A percentile compares a stretch with the other conserved stretches of the same genome.
Conservation (phyloP, 352 stramenopile genomes). For the Thraustochytrium sp. region DNA sequence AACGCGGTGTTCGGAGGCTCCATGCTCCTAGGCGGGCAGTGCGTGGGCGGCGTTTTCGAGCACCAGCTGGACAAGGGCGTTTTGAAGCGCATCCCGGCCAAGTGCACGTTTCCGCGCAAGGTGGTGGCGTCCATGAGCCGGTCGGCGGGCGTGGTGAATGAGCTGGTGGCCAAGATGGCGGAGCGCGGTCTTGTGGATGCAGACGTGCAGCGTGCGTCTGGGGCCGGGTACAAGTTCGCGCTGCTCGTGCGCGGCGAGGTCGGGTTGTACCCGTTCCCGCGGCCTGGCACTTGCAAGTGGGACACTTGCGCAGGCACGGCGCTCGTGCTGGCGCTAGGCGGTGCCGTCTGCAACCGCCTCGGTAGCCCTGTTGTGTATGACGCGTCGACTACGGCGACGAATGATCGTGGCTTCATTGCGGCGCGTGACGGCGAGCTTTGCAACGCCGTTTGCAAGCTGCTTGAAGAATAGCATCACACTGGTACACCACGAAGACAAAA, state of each 20-base stretch:
- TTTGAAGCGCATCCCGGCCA: not conserved
- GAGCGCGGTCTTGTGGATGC: not conserved
- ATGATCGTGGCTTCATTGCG: constrained; percentile 10
- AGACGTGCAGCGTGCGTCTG: not conserved
- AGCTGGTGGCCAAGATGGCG: not conserved
- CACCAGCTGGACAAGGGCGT: not conserved
- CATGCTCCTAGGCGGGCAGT: not conserved
- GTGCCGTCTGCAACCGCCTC: not conserved
- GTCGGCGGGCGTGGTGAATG: not conserved
- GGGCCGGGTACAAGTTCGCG: constrained; percentile 12
- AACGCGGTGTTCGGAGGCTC: not conserved
- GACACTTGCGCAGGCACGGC: constrained; percentile 14
- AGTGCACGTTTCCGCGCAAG: not conserved
- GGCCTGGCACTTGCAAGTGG: not conserved
- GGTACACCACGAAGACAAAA: not conserved
- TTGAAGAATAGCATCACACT: not conserved
- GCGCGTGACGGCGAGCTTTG: not conserved
- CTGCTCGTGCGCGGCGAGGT: not conserved
- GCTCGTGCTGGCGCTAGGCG: not conserved
- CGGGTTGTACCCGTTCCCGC: constrained; percentile 13
- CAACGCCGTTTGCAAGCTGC: not conserved
- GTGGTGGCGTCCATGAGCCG: not conserved
- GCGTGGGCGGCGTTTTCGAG: not conserved
- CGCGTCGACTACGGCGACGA: not conserved
- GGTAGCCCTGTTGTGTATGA: not conserved